These are phyloP conservation scores for Trichosporon sp. DNA, from an alignment of 1,284 basidiomycete genomes.

Conservation along the genomic window DNA sequence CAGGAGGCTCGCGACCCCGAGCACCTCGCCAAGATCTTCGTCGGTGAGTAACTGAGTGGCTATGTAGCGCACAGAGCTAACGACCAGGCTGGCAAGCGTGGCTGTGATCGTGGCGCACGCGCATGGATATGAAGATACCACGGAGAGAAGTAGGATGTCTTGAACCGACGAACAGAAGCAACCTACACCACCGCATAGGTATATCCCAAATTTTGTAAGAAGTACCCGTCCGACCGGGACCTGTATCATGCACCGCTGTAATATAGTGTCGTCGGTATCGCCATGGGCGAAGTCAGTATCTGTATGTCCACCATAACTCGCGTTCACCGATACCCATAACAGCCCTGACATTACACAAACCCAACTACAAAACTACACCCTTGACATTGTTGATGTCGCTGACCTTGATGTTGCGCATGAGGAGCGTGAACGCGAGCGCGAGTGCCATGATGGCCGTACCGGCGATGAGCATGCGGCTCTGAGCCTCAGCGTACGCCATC, in stretches of 20 bases:
- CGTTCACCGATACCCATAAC: too few species aligned
- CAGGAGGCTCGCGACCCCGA: slow-evolving; percentile 78
- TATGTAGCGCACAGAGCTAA: neutral
- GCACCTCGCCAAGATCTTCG: slow-evolving; percentile 77
- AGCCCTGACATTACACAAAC: neutral
- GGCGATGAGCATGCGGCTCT: slow-evolving; percentile 50
- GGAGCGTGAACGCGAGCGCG: slow-evolving; percentile 34
- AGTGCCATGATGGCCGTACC: slow-evolving; percentile 45
- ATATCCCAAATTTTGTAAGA: neutral
- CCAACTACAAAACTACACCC: slow-evolving; percentile 44
- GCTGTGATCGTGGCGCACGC: slow-evolving; percentile 21
- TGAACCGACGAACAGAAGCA: neutral
- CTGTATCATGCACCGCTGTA: neutral
- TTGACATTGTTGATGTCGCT: slow-evolving; percentile 48
- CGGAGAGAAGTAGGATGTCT: too few species aligned
- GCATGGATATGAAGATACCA: neutral
- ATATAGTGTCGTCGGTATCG: neutral
- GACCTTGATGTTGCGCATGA: slow-evolving; percentile 50
- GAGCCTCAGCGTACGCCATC: slow-evolving; percentile 44
- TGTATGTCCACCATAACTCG: too few species aligned
- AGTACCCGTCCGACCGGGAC: neutral
- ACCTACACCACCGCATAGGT: neutral
- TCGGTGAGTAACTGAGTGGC: slow-evolving; percentile 57
- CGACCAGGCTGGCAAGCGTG: slow-evolving; percentile 37
- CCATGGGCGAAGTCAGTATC: too few species aligned